phyloP scores from a whole-genome alignment of 805 yeast genomes.

The Saccharomycopsis amapae region DNA sequence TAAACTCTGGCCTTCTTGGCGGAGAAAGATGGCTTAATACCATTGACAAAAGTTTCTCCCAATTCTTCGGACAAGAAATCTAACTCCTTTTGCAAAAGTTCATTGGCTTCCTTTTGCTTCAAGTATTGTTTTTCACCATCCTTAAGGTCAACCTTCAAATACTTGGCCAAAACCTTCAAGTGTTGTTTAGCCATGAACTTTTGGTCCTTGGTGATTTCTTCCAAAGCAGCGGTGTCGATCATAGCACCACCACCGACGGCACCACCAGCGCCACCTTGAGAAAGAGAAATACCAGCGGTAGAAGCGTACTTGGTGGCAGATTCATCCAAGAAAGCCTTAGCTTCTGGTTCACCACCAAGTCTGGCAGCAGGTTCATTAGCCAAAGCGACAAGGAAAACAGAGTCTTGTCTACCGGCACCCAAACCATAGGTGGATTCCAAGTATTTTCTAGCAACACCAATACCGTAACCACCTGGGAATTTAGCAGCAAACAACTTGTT shows the following conservation, averaged over 20 bases:
- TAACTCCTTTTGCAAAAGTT: slow-evolving; percentile 77
- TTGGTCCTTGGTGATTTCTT: slow-evolving; percentile 46
- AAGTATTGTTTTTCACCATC: slow-evolving; percentile 82
- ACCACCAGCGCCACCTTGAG: slow-evolving; percentile 50
- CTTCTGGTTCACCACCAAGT: slow-evolving; percentile 80
- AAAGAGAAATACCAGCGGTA: slow-evolving; percentile 66
- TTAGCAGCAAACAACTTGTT: slow-evolving; percentile 91
- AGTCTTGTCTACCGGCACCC: slow-evolving; percentile 90
- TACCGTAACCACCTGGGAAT: slow-evolving; percentile 99
- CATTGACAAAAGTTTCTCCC: slow-evolving; percentile 90
- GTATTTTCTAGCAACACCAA: slow-evolving; percentile 86
- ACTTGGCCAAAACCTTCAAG: slow-evolving; percentile 88
- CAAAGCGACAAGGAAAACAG: slow-evolving; percentile 74
- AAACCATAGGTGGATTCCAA: slow-evolving; percentile 90
- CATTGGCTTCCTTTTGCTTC: slow-evolving; percentile 72
- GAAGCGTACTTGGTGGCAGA: slow-evolving; percentile 82
- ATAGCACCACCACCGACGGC: slow-evolving; percentile 53
- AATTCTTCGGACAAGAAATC: slow-evolving; percentile 68
- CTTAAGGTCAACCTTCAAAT: slow-evolving; percentile 86
- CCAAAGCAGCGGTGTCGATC: slow-evolving; percentile 93
- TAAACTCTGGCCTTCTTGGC: slow-evolving; percentile 90
- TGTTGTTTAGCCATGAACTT: slow-evolving; percentile 44
- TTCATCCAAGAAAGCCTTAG: slow-evolving; percentile 80
- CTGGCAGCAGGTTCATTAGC: slow-evolving; percentile 89
- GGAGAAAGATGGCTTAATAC: slow-evolving; percentile 85